Conservation (phyloP, 352 stramenopile genomes). For the Pythium insidiosum region DNA sequence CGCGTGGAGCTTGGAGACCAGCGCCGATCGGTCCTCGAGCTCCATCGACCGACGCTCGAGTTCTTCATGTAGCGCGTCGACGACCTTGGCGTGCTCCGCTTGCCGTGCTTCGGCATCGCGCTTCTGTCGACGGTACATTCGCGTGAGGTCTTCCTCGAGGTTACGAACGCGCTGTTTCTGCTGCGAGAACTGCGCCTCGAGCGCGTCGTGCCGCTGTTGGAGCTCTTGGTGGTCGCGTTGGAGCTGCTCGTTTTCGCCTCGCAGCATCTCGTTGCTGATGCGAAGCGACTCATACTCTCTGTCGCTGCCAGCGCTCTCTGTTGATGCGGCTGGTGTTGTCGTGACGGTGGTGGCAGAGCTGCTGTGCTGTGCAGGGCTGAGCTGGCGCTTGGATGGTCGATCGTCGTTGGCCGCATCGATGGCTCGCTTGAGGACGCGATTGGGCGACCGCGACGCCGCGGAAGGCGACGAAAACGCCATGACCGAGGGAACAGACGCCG, state of each 20-base stretch:
- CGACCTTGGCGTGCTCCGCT: conserved; percentile 5
- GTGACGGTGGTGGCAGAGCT: no score
- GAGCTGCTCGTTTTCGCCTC: conserved; percentile 29
- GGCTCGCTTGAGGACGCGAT: conserved; percentile 6
- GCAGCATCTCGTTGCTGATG: conserved; percentile 28
- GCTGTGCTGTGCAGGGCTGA: neutral
- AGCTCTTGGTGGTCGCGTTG: conserved; percentile 8
- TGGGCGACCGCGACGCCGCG: neutral
- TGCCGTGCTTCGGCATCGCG: conserved; percentile 18
- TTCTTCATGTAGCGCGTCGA: conserved; percentile 14
- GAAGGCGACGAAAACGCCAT: neutral
- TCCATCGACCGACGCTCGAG: conserved; percentile 6
- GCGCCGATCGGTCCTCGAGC: conserved; percentile 6
- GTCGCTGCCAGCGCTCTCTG: neutral
- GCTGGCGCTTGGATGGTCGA: neutral
- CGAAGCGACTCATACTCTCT: conserved; percentile 22
- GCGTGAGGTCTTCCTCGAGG: conserved; percentile 31
- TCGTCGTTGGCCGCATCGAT: neutral
- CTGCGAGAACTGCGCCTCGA: conserved; percentile 9
- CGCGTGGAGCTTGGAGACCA: neutral
- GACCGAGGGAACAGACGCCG: no score
- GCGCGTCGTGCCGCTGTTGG: conserved; percentile 7
- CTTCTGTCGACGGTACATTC: conserved; percentile 27
- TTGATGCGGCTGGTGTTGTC: no score
- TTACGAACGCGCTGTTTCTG: conserved; percentile 18